These are phyloP conservation scores for Hansfordia pulvinata DNA, from an alignment of 2,329 filamentous ascomycete genomes.

Conservation along the genomic window DNA sequence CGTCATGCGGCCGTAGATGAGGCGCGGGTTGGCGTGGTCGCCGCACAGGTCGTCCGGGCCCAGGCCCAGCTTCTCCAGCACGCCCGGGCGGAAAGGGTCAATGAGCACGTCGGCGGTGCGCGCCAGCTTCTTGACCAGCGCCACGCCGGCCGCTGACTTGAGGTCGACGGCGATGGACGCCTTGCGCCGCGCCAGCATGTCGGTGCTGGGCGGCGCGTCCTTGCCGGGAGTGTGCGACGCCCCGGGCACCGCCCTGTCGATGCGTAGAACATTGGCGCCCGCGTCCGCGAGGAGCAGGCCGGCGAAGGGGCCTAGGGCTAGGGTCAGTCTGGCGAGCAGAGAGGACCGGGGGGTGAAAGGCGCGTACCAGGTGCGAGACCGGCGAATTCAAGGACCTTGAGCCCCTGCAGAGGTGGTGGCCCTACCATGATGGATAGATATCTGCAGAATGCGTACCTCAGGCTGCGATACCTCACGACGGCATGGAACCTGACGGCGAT, in stretches of 20 bases:
- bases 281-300: conserved; percentile 83
- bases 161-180: conserved; percentile 68
- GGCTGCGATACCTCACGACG: too few relatives aligned
- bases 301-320: conserved; percentile 60
- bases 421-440: conserved; percentile 17
- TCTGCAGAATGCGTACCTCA: not conserved
- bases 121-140: conserved; percentile 53
- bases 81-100: conserved; percentile 85
- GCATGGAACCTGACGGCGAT: too few relatives aligned
- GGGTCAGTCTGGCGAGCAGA: not conserved
- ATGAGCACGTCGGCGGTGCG: conserved; percentile 63
- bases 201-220: conserved; percentile 32
- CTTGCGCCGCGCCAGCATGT: conserved; percentile 72
- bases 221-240: conserved; percentile 21
- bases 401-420: conserved; percentile 29
- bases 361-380: conserved; percentile 47
- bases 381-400: conserved; percentile 46
- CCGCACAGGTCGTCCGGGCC: conserved; percentile 54
- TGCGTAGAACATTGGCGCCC: conserved; percentile 73
- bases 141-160: conserved; percentile 49
- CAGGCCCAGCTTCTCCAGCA: conserved; percentile 74
- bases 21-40: conserved; percentile 56
- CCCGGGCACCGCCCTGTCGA: conserved; percentile 52
- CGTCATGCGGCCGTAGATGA: conserved; percentile 78
- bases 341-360: not conserved